Evolutionary conservation across 2,329 filamentous ascomycete genomes (phyloP).

Genomic region (Aspergillus vadensis): DNA sequence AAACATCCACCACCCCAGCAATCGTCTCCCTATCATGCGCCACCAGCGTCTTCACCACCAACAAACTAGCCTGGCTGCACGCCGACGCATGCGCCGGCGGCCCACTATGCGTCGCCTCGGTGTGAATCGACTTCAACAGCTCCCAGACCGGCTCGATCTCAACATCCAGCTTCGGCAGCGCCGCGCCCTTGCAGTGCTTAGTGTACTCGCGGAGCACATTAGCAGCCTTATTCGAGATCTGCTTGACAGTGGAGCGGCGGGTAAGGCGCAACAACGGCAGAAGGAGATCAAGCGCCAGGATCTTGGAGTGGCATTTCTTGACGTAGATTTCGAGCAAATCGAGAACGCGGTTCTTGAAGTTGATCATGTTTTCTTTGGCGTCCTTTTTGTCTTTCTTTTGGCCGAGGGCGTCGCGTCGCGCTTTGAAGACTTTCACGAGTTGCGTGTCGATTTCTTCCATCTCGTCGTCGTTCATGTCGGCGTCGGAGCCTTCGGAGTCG

Average conservation of each 20-base stretch:
- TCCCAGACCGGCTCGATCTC: constrained; percentile 52
- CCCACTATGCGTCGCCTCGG: constrained; percentile 56
- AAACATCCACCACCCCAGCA: constrained; percentile 62
- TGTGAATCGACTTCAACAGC: constrained; percentile 68
- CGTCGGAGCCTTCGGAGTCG: constrained; percentile 61
- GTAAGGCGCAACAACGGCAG: constrained; percentile 76
- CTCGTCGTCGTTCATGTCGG: constrained; percentile 92
- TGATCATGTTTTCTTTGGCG: constrained; percentile 83
- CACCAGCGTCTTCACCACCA: constrained; percentile 47
- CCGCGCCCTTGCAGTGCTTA: constrained; percentile 60
- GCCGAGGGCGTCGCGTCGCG: constrained; percentile 66
- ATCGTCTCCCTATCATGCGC: constrained; percentile 54
- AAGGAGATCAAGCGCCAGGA: constrained; percentile 68
- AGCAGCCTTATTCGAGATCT: constrained; percentile 71
- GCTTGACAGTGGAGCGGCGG: constrained; percentile 73
- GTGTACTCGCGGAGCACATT: constrained; percentile 73
- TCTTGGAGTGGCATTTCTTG: constrained; percentile 71
- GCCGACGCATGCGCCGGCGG: constrained; percentile 73
- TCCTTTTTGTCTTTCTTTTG: constrained; percentile 85
- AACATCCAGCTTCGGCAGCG: constrained; percentile 46
- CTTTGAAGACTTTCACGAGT: constrained; percentile 81
- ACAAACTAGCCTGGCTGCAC: constrained; percentile 63
- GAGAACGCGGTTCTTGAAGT: constrained; percentile 92
- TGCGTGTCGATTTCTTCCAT: constrained; percentile 89
- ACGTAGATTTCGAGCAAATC: constrained; percentile 85